These are phyloP conservation scores for Neckera pumila DNA, from an alignment of 225 moss, liverwort and hornwort genomes.

Conservation along the genomic window DNA sequence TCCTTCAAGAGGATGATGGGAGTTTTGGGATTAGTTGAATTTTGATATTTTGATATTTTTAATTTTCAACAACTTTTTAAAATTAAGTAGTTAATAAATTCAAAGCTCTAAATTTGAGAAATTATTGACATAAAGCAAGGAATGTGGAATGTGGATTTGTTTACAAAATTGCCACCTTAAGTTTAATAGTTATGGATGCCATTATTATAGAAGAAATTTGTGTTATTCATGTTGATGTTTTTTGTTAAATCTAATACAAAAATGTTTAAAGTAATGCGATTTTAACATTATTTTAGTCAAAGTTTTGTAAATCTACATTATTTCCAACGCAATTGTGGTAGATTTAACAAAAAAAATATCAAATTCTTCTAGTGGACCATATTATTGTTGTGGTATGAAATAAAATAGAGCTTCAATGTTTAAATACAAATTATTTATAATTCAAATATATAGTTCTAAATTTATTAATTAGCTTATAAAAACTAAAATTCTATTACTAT, in stretches of 20 bases:
- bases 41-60: background rate
- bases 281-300: no score
- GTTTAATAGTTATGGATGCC: conserved; percentile 51
- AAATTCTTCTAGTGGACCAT: no score
- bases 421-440: background rate
- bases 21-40: background rate
- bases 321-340: no score
- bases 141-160: conserved; percentile 62
- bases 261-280: no score
- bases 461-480: background rate
- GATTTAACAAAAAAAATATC: no score
- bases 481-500: background rate
- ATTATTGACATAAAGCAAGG: conserved; percentile 44
- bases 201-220: no score
- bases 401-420: background rate
- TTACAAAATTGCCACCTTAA: conserved; percentile 59
- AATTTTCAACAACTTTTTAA: background rate
- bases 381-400: conserved; percentile 9
- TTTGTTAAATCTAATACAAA: no score
- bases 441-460: background rate
- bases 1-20: no score
- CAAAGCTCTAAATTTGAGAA: conserved; percentile 59
- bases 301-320: no score
- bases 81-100: conserved; percentile 2
- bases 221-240: no score